Base-by-base conservation (phyloP, 306 rosid species). In the Glycine soja region DNA sequence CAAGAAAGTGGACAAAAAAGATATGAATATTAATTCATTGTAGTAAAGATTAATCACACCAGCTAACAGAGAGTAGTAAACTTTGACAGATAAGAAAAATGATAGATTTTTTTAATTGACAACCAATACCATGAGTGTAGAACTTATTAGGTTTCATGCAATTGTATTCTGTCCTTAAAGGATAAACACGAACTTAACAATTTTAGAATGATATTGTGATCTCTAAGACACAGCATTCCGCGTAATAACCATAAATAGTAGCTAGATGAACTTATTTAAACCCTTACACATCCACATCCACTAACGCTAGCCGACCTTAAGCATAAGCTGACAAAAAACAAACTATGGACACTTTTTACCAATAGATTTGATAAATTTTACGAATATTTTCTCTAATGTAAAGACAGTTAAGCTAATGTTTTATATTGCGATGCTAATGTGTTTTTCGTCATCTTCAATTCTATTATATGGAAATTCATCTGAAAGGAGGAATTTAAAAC, bases 131-230 rank as follows among this genome's bases (percentile, higher is more conserved):
- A 2, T 6, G 46, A 42, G 19, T 3, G 2, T 19, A 19, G 16
- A 76, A 59, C 52, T 18, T 48, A 34, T 8, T 14, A 43, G 13
- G n/a, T 74, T 42, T 68, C 34, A 43, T 19, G 76, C 80, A 81
- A 18, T 61, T 61, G 78, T 13, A 3, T 68, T 13, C 14, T 75
- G 57, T 45, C 2, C 81, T 59, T 9, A 76, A 75, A 72, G 59
- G 73, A 76, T 82, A 70, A 50, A 10, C 59, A 59, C 46, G 47
- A 82, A 61, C 8, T 76, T 76, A 50, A 50, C 85, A 76, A 58
- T 36, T 82, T 70, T 76, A 70, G 82, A 70, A 82, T 69, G 85
- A 82, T 76, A 40, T 62, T 51, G 45, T 10, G 74, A 63, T 51
- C 67, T 61, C 51, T 70, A 70, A 70, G 43, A 38, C 43, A 38